These are phyloP conservation scores for Fusarium phyllophilum DNA, from an alignment of 2,329 filamentous ascomycete genomes.

Conservation along the genomic window DNA sequence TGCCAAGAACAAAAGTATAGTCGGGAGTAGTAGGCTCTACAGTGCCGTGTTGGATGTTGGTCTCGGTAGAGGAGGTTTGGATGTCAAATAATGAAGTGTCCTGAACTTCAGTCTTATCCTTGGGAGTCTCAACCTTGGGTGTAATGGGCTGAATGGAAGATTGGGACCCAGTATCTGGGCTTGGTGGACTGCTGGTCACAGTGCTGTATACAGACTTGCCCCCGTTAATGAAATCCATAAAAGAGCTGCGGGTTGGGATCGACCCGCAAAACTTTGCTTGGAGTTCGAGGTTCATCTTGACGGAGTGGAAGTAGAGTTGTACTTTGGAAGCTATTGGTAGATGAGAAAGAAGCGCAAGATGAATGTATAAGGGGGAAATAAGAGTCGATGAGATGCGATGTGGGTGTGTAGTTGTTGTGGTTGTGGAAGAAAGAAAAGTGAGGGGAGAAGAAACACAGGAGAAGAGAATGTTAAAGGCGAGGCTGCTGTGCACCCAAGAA, in stretches of 20 bases:
- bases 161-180: neutral
- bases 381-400: neutral
- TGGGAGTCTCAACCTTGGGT: neutral
- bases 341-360: neutral
- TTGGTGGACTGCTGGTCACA: neutral
- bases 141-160: neutral
- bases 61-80: neutral
- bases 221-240: slow-evolving; percentile 10
- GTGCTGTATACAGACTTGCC: neutral
- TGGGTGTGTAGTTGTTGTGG: neutral
- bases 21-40: neutral
- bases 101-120: neutral
- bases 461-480: neutral
- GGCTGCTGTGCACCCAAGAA: neutral
- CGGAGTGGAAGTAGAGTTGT: neutral
- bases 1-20: neutral
- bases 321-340: neutral
- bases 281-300: neutral
- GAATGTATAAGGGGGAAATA: neutral
- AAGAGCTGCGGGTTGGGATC: neutral
- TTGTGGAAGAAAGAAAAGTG: neutral
- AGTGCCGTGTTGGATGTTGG: neutral
- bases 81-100: neutral
- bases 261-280: neutral
- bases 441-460: neutral